Conservation (phyloP, 2,329 filamentous ascomycete species). For the Pyrenophora tritici-repentis region DNA sequence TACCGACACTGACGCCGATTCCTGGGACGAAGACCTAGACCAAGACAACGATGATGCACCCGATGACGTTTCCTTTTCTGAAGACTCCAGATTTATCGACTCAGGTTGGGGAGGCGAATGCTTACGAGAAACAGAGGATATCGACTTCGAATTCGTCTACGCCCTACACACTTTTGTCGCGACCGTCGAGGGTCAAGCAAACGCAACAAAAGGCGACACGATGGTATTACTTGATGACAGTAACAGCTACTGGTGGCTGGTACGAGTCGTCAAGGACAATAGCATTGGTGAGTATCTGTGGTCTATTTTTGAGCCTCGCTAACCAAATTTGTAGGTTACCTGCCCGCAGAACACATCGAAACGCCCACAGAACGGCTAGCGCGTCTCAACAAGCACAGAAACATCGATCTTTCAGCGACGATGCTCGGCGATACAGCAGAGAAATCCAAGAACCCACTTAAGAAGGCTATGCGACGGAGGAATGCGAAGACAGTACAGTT, state of each 20-base stretch:
- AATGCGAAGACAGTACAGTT: constrained; percentile 89
- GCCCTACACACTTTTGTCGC: constrained; percentile 96
- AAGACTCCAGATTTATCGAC: constrained; percentile 68
- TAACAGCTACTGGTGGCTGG: constrained; percentile 99
- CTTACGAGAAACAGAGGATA: constrained; percentile 96
- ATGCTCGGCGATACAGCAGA: constrained; percentile 76
- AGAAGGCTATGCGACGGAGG: constrained; percentile 78
- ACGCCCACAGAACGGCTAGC: constrained; percentile 94
- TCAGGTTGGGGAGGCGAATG: constrained; percentile 76
- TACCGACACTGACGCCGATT: constrained; percentile 47
- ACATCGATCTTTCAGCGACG: constrained; percentile 81
- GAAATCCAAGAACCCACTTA: constrained; percentile 81
- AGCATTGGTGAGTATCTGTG: constrained; percentile 70
- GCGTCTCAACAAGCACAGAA: constrained; percentile 94
- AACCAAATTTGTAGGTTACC: constrained; percentile 70
- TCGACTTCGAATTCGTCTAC: constrained; percentile 99
- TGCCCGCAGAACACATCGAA: constrained; percentile 97
- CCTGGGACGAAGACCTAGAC: constrained; percentile 41
- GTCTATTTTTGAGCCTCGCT: background rate
- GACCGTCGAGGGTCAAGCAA: constrained; percentile 96
- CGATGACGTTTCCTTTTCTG: constrained; percentile 61
- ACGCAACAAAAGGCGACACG: constrained; percentile 96
- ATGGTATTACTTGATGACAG: constrained; percentile 98
- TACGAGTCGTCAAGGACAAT: constrained; percentile 94
- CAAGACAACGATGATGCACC: constrained; percentile 61